Base-by-base conservation (phyloP, 2,329 filamentous ascomycete species). In the Lecanoromycetidae sp. region DNA sequence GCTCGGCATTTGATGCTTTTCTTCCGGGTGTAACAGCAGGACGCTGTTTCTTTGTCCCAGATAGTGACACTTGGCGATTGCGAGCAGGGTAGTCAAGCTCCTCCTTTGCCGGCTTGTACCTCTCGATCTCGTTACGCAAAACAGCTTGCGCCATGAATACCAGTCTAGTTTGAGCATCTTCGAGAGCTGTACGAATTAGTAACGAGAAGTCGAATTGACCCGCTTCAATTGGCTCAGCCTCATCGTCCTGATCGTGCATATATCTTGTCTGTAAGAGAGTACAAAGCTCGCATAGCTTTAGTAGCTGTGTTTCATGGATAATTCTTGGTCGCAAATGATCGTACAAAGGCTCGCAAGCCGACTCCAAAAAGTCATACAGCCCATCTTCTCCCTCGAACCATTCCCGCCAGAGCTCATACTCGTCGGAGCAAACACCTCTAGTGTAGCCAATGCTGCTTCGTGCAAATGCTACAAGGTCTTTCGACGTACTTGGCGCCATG, bases 231-330 rank as follows among this genome's bases (percentile, higher is more conserved):
- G 68, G 67, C 44, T 73, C 72, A 5, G 63, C 59, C 32, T 75
- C 72, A 34, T 75, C 70, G 33, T 79, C 75, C 34, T 68, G 67
- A 38, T 77, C 72, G 38, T 75, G 71, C 63, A 81, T 74, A 55
- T 82, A 83, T 13, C 76, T 71, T 9, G 76, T 80, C 58, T 83
- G 79, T 5, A 83, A 68, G 23, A 81, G 63, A 5, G 76, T 77
- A 56, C 79, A 82, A 1, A 83, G 66, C 56, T 82, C 79, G 58
- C 79, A 82, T 2, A 83, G 68, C 57, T 77, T 80, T 43, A 80
- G 66, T 22, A 83, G 69, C 52, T 80, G 76, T 12, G 72, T 79
- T 58, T 83, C 79, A 52, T 79, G 78, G 49, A 82, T 80, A 15
- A 77, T 80, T 36, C 75, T 70, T 6, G 79, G 79, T 42, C 77